These are phyloP conservation scores for Vitis hybrid DNA, from an alignment of 177 flowering plant genomes.

Conservation along the genomic window DNA sequence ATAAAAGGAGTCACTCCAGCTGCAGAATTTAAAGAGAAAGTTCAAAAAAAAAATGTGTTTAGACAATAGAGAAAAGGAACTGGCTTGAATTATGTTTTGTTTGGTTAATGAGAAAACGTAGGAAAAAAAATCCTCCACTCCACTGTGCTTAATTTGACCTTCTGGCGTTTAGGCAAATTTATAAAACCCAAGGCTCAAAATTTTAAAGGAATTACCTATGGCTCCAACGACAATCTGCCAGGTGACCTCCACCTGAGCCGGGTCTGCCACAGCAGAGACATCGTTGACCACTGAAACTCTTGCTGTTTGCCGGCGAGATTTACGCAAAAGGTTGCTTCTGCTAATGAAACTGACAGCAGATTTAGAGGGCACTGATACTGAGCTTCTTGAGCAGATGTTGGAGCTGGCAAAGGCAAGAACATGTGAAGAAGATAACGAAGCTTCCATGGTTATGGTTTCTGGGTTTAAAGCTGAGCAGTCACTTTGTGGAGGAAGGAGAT, in stretches of 20 bases:
- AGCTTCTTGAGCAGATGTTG: not conserved
- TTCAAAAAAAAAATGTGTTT: not conserved
- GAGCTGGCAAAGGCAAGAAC: constrained; percentile 1
- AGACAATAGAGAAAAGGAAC: not conserved
- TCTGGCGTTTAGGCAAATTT: not conserved
- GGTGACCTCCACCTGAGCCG: constrained; percentile 38
- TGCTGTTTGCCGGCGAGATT: constrained; percentile 2
- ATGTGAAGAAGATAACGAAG: constrained; percentile 7
- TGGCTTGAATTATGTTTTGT: not conserved
- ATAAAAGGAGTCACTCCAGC: constrained; percentile 90
- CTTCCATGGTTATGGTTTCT: constrained; percentile 2
- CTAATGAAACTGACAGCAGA: not conserved
- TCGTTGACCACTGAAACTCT: constrained; percentile 21
- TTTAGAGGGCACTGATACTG: not conserved
- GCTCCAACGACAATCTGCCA: constrained; percentile 80
- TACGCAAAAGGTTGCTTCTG: constrained; percentile 8
- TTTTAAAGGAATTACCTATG: constrained; percentile 34
- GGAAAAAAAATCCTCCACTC: not conserved
- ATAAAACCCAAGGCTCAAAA: not conserved
- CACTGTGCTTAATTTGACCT: no score
- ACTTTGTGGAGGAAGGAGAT: not conserved
- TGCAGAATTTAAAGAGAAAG: constrained; percentile 24
- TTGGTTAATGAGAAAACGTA: not conserved
- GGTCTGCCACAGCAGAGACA: constrained; percentile 25
- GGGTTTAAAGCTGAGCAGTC: not conserved